phyloP scores from a whole-genome alignment of 73 alveolate species.

The Paramecium pentaurelia region DNA sequence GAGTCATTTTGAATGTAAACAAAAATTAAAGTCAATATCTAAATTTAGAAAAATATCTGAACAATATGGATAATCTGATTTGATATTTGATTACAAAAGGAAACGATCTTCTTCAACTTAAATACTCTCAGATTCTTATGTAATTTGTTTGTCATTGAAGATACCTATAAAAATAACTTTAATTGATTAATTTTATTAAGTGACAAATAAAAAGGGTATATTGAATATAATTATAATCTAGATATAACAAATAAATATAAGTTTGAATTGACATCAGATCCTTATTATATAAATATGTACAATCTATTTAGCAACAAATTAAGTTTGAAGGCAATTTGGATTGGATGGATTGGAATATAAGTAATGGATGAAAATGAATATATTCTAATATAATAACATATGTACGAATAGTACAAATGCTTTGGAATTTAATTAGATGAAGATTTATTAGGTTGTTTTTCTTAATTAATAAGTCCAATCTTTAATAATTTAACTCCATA shows the following conservation, averaged over 20 bases:
- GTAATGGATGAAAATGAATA: background rate
- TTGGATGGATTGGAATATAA: conserved; percentile 33
- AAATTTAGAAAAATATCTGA: background rate
- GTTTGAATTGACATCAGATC: conserved; percentile 9
- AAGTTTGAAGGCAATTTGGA: background rate
- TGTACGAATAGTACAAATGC: background rate
- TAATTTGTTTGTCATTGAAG: background rate
- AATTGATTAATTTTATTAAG: background rate
- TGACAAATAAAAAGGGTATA: background rate
- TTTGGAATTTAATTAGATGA: conserved; percentile 12
- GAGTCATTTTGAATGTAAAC: background rate
- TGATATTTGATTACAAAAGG: background rate
- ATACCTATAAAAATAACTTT: conserved; percentile 10
- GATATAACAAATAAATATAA: background rate
- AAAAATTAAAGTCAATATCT: background rate
- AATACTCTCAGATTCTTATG: background rate
- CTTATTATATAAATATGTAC: background rate
- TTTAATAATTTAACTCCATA: background rate
- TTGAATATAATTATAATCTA: background rate
- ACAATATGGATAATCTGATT: background rate
- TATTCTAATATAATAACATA: background rate
- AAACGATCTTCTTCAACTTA: background rate
- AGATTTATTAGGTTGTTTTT: background rate
- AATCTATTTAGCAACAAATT: background rate
- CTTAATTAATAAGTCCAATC: background rate